A percentile compares a stretch with the other conserved stretches of the same genome.
phyloP scores from a whole-genome alignment of 371 early-diverging fungal species.

The Mortierella polycephala region DNA sequence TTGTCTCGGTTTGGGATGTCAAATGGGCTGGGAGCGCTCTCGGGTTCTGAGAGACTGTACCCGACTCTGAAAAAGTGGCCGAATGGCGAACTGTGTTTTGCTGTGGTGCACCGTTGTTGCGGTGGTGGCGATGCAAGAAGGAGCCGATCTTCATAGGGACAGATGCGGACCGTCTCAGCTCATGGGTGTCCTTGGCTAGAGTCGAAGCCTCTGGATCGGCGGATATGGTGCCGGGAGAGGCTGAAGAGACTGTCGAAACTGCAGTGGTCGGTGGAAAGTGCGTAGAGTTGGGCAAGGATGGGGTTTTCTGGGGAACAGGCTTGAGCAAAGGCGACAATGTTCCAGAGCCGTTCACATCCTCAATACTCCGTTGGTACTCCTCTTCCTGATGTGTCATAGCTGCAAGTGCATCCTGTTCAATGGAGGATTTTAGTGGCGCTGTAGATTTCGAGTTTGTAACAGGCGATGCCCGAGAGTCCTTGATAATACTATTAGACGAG shows the following conservation, averaged over 20 bases:
- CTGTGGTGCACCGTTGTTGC: constrained; percentile 1
- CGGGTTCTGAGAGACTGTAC: constrained; percentile 14
- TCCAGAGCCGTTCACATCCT: constrained; percentile 41
- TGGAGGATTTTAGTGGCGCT: neutral
- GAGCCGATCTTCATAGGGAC: constrained; percentile 38
- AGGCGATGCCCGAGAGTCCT: too few species aligned
- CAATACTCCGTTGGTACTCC: constrained; percentile 22
- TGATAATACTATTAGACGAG: neutral
- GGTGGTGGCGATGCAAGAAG: constrained; percentile 26
- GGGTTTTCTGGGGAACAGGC: neutral
- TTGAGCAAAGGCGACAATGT: constrained; percentile 17
- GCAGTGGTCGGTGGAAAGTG: neutral
- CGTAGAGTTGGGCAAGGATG: neutral
- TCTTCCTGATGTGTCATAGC: constrained; percentile 25
- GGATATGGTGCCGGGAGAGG: neutral
- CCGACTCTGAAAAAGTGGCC: constrained; percentile 24
- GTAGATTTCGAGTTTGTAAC: too few species aligned
- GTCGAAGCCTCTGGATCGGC: neutral
- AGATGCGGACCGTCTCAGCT: constrained; percentile 25
- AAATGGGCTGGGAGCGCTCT: constrained; percentile 5
- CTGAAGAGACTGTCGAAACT: neutral
- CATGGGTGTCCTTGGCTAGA: neutral
- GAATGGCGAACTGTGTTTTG: constrained; percentile 14
- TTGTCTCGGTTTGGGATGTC: neutral
- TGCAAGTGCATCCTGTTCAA: neutral